These are phyloP conservation scores for Passiflora organensis DNA, from an alignment of 345 rosid genomes.

Conservation along the genomic window DNA sequence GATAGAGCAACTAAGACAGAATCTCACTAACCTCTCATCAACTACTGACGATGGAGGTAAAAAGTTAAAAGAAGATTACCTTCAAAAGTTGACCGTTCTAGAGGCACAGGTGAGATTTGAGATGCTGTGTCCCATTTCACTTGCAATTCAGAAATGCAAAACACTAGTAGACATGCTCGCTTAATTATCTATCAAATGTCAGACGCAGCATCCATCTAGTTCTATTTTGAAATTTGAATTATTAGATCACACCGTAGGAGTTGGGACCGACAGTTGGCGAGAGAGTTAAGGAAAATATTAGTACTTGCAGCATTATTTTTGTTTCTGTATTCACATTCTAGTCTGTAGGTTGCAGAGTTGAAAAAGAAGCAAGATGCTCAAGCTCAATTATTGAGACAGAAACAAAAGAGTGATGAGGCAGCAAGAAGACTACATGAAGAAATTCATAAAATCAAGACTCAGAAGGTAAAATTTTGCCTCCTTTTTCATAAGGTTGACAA, in stretches of 20 bases:
- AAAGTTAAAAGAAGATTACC: slow-evolving; percentile 76
- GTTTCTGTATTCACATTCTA: slow-evolving; percentile 10
- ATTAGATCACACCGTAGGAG: too few species aligned
- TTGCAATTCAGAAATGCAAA: not conserved
- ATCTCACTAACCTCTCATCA: slow-evolving; percentile 69
- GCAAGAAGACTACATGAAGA: slow-evolving; percentile 79
- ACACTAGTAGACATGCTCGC: too few species aligned
- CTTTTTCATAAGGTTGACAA: too few species aligned
- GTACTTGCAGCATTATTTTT: too few species aligned
- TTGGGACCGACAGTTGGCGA: too few species aligned
- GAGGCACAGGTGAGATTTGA: slow-evolving; percentile 68
- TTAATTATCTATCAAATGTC: too few species aligned
- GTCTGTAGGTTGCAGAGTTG: slow-evolving; percentile 65
- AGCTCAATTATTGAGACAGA: slow-evolving; percentile 87
- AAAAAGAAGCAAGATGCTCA: slow-evolving; percentile 98
- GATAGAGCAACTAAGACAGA: slow-evolving; percentile 69
- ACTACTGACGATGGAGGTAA: slow-evolving; percentile 73
- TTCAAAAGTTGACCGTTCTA: slow-evolving; percentile 78
- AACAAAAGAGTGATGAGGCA: slow-evolving; percentile 93
- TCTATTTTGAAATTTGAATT: not conserved
- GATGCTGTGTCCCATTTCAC: slow-evolving; percentile 6
- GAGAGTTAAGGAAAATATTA: too few species aligned
- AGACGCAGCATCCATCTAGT: not conserved
- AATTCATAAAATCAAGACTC: slow-evolving; percentile 81
- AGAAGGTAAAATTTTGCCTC: slow-evolving; percentile 47